Conservation (phyloP, 805 yeast species). For the Starmerella floris region DNA sequence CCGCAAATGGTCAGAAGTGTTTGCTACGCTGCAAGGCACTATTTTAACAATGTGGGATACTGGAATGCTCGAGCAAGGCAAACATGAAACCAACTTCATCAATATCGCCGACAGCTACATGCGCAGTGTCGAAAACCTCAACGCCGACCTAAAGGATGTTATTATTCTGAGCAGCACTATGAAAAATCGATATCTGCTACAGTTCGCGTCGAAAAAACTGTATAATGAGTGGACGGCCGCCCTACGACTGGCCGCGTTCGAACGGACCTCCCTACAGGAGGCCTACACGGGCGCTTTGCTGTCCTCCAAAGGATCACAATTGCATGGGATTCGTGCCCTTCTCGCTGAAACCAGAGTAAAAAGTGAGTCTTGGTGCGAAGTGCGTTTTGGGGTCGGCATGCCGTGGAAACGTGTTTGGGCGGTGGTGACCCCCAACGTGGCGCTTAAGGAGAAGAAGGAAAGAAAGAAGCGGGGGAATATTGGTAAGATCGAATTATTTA, state of each 20-base stretch:
- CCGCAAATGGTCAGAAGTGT: conserved; percentile 82
- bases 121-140: conserved; percentile 51
- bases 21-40: conserved; percentile 80
- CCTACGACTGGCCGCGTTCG: conserved; percentile 65
- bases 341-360: conserved; percentile 72
- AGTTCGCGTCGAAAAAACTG: conserved; percentile 52
- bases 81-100: conserved; percentile 68
- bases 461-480: conserved; percentile 27
- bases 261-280: conserved; percentile 72
- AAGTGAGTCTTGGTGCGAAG: conserved; percentile 90
- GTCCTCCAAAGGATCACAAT: conserved; percentile 76
- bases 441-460: conserved; percentile 32
- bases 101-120: conserved; percentile 84
- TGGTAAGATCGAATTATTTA: conserved; percentile 70
- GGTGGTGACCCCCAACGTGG: conserved; percentile 50
- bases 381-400: conserved; percentile 93
- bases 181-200: conserved; percentile 75
- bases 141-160: conserved; percentile 60
- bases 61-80: conserved; percentile 38
- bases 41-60: conserved; percentile 85
- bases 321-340: conserved; percentile 76
- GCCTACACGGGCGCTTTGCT: conserved; percentile 93
- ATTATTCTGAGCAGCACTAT: conserved; percentile 85
- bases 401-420: conserved; percentile 94
- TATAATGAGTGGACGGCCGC: conserved; percentile 73